Conservation (phyloP, 2,329 filamentous ascomycete species). For the Cladosporium sp. region DNA sequence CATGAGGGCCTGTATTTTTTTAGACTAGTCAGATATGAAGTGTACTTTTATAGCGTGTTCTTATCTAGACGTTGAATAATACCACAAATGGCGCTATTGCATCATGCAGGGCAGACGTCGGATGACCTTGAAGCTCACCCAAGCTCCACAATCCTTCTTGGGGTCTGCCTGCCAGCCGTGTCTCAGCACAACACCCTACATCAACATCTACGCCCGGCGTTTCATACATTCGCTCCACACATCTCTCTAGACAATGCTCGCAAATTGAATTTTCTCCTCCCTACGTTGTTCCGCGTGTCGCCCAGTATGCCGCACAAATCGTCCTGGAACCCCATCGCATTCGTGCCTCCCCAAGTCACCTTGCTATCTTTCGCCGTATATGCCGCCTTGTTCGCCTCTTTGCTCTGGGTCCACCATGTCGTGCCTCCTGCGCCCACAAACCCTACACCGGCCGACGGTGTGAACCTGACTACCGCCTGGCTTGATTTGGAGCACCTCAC, state of each 20-base stretch:
- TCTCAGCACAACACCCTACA: background rate
- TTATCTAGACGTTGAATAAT: too few relatives aligned
- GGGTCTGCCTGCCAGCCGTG: too few relatives aligned
- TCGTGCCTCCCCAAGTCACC: constrained; percentile 75
- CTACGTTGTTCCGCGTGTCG: background rate
- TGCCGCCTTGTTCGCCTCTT: constrained; percentile 66
- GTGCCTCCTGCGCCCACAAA: constrained; percentile 58
- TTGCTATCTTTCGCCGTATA: constrained; percentile 74
- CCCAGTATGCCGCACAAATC: constrained; percentile 11
- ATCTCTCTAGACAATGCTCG: background rate
- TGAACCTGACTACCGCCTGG: constrained; percentile 86
- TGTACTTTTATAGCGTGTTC: too few relatives aligned
- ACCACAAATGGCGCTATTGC: too few relatives aligned
- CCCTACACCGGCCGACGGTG: constrained; percentile 51
- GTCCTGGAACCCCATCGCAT: constrained; percentile 55
- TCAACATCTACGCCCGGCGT: background rate
- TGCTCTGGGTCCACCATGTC: constrained; percentile 68
- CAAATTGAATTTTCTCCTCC: background rate
- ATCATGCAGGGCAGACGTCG: too few relatives aligned
- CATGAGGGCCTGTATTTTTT: too few relatives aligned
- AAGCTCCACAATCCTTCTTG: background rate
- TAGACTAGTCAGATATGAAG: too few relatives aligned
- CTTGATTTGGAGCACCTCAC: constrained; percentile 72
- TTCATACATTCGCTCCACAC: background rate
- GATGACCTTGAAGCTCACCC: background rate